Percentiles rank a stretch among this genome's conserved stretches.
Conservation (phyloP, 2,329 filamentous ascomycete genomes). For the Nothophoma quercina region DNA sequence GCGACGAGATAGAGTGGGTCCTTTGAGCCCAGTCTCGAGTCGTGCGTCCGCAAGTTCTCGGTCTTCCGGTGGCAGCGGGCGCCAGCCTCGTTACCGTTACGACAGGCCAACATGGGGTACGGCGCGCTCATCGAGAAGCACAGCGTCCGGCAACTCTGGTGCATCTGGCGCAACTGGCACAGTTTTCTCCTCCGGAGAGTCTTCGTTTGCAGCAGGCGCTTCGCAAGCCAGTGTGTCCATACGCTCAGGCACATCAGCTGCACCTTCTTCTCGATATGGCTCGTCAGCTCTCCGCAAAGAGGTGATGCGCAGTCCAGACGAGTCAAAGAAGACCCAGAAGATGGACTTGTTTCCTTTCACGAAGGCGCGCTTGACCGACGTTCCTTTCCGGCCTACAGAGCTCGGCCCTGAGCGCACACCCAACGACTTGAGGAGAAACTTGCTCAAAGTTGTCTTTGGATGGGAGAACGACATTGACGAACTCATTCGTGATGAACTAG, state of each 20-base stretch:
- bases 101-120: constrained; percentile 49
- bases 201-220: constrained; percentile 51
- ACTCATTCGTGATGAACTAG: constrained; percentile 84
- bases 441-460: constrained; percentile 93
- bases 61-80: constrained; percentile 58
- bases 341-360: constrained; percentile 88
- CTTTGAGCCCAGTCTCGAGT: constrained; percentile 72
- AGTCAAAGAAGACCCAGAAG: constrained; percentile 63
- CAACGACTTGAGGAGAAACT: constrained; percentile 84
- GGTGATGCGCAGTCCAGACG: constrained; percentile 78
- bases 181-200: constrained; percentile 72
- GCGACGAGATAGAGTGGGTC: constrained; percentile 68
- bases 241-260: constrained; percentile 58
- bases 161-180: constrained; percentile 69
- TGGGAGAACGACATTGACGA: constrained; percentile 87
- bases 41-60: constrained; percentile 68
- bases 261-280: constrained; percentile 54
- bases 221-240: constrained; percentile 65
- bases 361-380: constrained; percentile 78
- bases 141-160: too few relatives aligned
- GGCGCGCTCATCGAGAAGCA: constrained; percentile 41
- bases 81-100: constrained; percentile 54
- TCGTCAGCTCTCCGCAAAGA: constrained; percentile 82
- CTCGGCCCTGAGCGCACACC: constrained; percentile 56
- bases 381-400: constrained; percentile 78